Evolutionary conservation across 2,329 filamentous ascomycete species (phyloP).

Genomic region (Myotisia sp.): DNA sequence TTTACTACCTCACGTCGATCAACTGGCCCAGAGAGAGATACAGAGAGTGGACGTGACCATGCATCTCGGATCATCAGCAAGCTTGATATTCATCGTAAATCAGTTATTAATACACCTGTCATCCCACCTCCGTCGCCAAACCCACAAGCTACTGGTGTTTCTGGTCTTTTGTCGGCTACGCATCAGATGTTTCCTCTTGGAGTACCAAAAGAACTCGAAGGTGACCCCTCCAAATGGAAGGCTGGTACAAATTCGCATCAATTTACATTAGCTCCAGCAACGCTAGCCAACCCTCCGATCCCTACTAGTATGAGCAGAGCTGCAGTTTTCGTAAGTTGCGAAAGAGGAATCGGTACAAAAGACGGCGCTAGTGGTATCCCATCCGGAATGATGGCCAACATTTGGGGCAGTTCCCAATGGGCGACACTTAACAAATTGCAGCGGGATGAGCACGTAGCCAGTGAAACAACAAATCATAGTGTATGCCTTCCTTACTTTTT

Average conservation of each 20-base stretch:
- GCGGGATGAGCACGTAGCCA: conserved; percentile 41
- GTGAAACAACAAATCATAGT: too few relatives aligned
- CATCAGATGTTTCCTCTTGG: conserved; percentile 35
- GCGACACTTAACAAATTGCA: conserved; percentile 50
- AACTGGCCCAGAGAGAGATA: conserved; percentile 45
- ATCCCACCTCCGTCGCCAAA: conserved; percentile 29
- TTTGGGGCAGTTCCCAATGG: conserved; percentile 87
- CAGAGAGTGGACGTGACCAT: conserved; percentile 61
- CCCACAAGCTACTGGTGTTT: conserved; percentile 52
- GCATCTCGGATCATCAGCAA: conserved; percentile 84
- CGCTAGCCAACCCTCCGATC: conserved; percentile 67
- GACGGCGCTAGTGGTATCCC: conserved; percentile 58
- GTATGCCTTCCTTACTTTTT: neutral
- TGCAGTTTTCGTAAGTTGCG: conserved; percentile 66
- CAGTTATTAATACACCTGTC: conserved; percentile 41
- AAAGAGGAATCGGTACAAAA: conserved; percentile 50
- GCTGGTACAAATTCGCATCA: conserved; percentile 34
- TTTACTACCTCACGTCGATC: conserved; percentile 37
- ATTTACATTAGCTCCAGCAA: conserved; percentile 63
- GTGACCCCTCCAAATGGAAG: conserved; percentile 23
- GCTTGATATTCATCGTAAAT: conserved; percentile 74
- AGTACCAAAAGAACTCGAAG: conserved; percentile 9
- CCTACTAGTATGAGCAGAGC: conserved; percentile 75
- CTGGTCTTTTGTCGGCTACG: conserved; percentile 71
- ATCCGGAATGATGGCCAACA: conserved; percentile 75